Percentiles rank a stretch among this genome's conserved stretches.
Evolutionary conservation across 2,329 filamentous ascomycete genomes (phyloP).

Genomic region (Trichoderma asperellum): DNA sequence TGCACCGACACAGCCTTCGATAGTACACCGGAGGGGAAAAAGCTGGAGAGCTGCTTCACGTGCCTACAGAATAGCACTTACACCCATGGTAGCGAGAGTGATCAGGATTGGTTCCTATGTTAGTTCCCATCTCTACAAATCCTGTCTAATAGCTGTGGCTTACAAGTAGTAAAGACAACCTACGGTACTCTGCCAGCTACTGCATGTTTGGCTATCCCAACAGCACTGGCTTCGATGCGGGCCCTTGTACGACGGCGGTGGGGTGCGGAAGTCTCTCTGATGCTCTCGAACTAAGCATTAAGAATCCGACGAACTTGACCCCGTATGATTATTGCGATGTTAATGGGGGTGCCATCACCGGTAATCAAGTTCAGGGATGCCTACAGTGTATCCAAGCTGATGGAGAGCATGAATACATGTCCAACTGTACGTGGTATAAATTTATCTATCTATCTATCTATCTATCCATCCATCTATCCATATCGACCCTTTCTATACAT

Average conservation of each 20-base stretch:
- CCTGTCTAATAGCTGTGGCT: neutral
- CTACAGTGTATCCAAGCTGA: constrained; percentile 51
- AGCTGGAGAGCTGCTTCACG: constrained; percentile 54
- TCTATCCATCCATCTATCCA: neutral
- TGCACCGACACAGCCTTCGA: constrained; percentile 53
- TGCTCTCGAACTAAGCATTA: constrained; percentile 47
- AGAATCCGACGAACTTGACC: constrained; percentile 41
- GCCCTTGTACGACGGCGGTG: constrained; percentile 55
- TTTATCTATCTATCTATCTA: neutral
- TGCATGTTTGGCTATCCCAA: constrained; percentile 59
- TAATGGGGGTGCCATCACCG: constrained; percentile 43
- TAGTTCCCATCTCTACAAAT: constrained; percentile 37
- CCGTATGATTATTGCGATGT: constrained; percentile 53
- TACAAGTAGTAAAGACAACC: constrained; percentile 49
- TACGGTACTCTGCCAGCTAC: constrained; percentile 56
- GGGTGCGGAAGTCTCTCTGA: constrained; percentile 53
- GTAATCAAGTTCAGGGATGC: constrained; percentile 46
- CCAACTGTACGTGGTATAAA: constrained; percentile 52
- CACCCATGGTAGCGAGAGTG: constrained; percentile 52
- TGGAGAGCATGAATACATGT: constrained; percentile 48
- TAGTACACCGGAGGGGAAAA: constrained; percentile 45
- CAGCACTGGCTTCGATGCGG: constrained; percentile 48
- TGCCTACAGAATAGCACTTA: constrained; percentile 59
- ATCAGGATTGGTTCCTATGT: constrained; percentile 62
- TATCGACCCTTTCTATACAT: constrained; percentile 23